Base-by-base conservation (phyloP, 1,139 yeast genomes). In the Pichia sp. region DNA sequence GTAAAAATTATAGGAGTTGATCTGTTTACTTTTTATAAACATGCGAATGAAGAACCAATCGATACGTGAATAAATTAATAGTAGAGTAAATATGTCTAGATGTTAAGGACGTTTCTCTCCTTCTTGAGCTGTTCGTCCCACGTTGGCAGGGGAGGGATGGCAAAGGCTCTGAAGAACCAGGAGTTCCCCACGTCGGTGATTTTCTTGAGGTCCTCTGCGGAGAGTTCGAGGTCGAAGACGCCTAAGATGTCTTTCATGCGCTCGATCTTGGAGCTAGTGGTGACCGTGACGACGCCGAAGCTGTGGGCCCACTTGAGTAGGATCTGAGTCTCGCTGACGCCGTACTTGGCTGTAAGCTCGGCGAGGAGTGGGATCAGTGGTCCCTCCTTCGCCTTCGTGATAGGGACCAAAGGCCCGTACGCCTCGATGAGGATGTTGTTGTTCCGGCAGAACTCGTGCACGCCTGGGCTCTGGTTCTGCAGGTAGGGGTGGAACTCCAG, bases 401-500 rank as follows among this genome's bases (percentile, higher is more conserved):
- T 57, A 61, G 85, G 82, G 11, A 76, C 75, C 61, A 87, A 74
- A 19, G 93, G 92, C 8, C 85, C 77, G 67, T 84, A 87, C 3
- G 90, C 89, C 65, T 81, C 85, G 31, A 86, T 62, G 54, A 79
- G 70, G 57, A 87, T 82, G 32, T 71, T 76, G 53, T 85, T 64
- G 53, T 76, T 68, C 61, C 77, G 73, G 56, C 79, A 71, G 64
- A 71, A 86, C 19, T 81, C 76, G 52, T 78, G 76, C 57, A 87
- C 77, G 2, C 81, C 87, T 1, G 84, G 82, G 11, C 87, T 76
- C 69, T 86, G 92, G 63, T 84, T 75, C 63, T 83, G 90, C 61
- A 86, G 75, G 66, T 83, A 83, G 1, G 90, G 83, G 66, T 78
- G 80, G 70, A 72, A 84, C 67, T 87, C 93, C 62, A 86, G 82